These are phyloP conservation scores for Aspergillus arachidicola DNA, from an alignment of 2,329 filamentous ascomycete species.

Conservation along the genomic window DNA sequence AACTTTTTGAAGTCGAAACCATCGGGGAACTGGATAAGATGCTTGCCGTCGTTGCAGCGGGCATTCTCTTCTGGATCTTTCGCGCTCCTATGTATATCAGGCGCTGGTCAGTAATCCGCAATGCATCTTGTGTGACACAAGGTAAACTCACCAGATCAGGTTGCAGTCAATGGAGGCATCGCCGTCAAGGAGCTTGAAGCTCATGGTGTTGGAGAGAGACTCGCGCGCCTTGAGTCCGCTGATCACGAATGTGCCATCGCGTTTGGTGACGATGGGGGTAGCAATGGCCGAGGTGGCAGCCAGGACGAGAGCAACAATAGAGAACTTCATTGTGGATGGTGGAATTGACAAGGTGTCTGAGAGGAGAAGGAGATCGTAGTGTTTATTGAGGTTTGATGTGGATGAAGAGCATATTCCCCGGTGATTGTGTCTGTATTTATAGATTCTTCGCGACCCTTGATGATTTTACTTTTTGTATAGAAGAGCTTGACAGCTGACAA, in stretches of 20 bases:
- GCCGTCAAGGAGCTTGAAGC: neutral
- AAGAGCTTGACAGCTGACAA: no score
- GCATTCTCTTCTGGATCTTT: neutral
- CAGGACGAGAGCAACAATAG: neutral
- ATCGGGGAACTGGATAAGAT: neutral
- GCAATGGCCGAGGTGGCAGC: neutral
- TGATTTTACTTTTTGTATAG: no score
- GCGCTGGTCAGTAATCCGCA: neutral
- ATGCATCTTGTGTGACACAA: neutral
- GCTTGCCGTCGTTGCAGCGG: neutral
- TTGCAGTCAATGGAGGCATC: neutral
- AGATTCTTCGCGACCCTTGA: neutral
- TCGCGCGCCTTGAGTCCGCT: neutral
- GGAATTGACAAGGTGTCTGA: neutral
- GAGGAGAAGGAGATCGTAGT: neutral
- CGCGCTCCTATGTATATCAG: neutral
- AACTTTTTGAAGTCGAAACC: neutral
- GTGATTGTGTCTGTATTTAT: neutral
- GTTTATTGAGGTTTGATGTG: neutral
- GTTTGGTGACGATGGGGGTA: neutral
- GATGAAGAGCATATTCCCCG: neutral
- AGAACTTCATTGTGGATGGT: neutral
- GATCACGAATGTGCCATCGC: neutral
- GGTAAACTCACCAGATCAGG: neutral
- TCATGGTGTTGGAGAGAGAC: neutral